Evolutionary conservation across 2,329 filamentous ascomycete species (phyloP).

Genomic region (Apiospora arundinis): DNA sequence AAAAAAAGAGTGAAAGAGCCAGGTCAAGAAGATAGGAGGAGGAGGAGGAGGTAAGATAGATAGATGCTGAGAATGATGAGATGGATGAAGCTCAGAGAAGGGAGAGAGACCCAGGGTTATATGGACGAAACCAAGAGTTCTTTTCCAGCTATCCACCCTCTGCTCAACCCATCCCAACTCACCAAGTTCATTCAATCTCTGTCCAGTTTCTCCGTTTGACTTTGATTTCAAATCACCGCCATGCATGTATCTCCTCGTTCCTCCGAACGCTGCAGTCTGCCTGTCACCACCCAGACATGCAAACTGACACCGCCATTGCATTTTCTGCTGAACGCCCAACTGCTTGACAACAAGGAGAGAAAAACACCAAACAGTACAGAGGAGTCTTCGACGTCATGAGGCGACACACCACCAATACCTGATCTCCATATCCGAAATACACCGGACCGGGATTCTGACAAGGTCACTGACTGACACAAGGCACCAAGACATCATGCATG

Average conservation of each 20-base stretch:
- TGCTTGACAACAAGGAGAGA: neutral
- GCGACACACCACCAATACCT: neutral
- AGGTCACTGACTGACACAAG: neutral
- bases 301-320: neutral
- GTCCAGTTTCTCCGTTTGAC: neutral
- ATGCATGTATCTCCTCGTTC: neutral
- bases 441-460: neutral
- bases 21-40: no score
- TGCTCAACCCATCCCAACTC: neutral
- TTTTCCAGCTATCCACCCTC: neutral
- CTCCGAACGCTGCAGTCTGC: neutral
- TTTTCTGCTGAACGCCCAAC: neutral
- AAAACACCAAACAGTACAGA: neutral
- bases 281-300: neutral
- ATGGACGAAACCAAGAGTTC: neutral
- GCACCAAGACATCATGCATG: neutral
- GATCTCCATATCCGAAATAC: neutral
- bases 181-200: neutral
- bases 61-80: no score
- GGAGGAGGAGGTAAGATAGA: no score
- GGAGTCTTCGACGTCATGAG: neutral
- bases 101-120: neutral
- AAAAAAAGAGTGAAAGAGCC: no score
- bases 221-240: neutral
- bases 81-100: neutral